phyloP scores from a whole-genome alignment of 2,329 filamentous ascomycete genomes.

The Scorias spongiosa region DNA sequence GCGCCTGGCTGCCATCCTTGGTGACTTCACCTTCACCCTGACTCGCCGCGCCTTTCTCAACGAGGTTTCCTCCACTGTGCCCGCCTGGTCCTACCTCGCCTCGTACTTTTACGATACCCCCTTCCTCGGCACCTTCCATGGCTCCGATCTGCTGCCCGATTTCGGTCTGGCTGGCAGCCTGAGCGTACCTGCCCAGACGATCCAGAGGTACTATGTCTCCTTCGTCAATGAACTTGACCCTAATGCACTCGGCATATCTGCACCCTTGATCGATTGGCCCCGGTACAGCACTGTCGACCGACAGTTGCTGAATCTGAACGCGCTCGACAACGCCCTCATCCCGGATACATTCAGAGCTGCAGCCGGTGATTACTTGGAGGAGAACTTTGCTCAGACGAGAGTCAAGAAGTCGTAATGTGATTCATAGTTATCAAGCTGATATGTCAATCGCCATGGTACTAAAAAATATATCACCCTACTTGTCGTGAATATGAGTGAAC shows the following conservation, averaged over 20 bases:
- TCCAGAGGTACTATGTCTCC: slow-evolving; percentile 55
- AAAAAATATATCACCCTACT: not conserved
- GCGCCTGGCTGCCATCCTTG: slow-evolving; percentile 55
- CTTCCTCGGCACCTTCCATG: slow-evolving; percentile 63
- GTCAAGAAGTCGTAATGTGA: not conserved
- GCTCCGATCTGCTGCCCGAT: slow-evolving; percentile 50
- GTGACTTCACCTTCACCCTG: slow-evolving; percentile 61
- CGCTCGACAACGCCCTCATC: slow-evolving; percentile 23
- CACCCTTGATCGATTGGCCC: slow-evolving; percentile 34
- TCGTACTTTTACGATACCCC: slow-evolving; percentile 59
- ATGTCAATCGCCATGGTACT: too few species aligned
- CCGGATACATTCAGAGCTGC: slow-evolving; percentile 35
- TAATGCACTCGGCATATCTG: slow-evolving; percentile 36
- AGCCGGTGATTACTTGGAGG: slow-evolving; percentile 26
- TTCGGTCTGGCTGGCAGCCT: slow-evolving; percentile 25
- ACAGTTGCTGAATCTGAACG: slow-evolving; percentile 37
- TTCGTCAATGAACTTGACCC: slow-evolving; percentile 59
- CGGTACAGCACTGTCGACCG: slow-evolving; percentile 33
- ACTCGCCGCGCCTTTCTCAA: slow-evolving; percentile 50
- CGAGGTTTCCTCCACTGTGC: slow-evolving; percentile 40
- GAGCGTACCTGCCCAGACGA: slow-evolving; percentile 13
- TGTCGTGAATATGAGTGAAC: not conserved
- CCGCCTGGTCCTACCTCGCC: slow-evolving; percentile 59
- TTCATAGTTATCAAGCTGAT: too few species aligned
- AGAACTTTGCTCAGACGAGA: not conserved